These are phyloP conservation scores for Brettanomyces sp. DNA, from an alignment of 805 yeast species.

Conservation along the genomic window DNA sequence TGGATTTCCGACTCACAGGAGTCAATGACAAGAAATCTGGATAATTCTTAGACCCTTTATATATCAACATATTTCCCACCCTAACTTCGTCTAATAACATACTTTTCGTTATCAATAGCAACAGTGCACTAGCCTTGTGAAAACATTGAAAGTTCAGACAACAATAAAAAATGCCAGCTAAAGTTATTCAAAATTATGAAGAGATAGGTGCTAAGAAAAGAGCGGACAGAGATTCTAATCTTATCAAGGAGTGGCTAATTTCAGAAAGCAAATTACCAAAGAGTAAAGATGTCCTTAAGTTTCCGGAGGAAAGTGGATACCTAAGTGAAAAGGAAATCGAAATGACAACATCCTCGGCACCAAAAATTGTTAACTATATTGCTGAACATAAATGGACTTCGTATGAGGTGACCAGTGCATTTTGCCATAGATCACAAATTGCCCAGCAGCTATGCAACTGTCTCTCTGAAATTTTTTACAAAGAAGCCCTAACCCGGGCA, in stretches of 20 bases:
- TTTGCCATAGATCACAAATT: conserved; percentile 47
- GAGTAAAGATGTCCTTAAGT: conserved; percentile 28
- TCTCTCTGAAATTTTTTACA: conserved; percentile 37
- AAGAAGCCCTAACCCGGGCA: conserved; percentile 53
- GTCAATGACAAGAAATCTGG: too few species aligned
- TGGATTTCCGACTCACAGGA: too few species aligned
- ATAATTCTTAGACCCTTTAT: too few species aligned
- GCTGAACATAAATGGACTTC: conserved; percentile 29
- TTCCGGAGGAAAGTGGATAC: conserved; percentile 29
- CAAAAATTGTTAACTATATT: conserved; percentile 1
- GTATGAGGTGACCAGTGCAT: conserved; percentile 41
- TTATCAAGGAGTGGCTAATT: conserved; percentile 35
- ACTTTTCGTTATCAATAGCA: too few species aligned
- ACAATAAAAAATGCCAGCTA: too few species aligned
- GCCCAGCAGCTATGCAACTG: conserved; percentile 45
- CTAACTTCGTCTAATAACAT: too few species aligned
- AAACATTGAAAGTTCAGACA: too few species aligned
- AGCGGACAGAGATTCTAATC: conserved; percentile 30
- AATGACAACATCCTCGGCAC: conserved; percentile 26
- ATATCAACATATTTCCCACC: too few species aligned
- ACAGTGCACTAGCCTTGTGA: too few species aligned
- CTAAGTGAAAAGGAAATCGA: conserved; percentile 26
- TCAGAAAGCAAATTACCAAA: conserved; percentile 24
- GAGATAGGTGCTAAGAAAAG: conserved; percentile 33
- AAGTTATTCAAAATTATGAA: too few species aligned